Conservation (phyloP, 1,139 yeast genomes). For the Meyerozyma athensensis region DNA sequence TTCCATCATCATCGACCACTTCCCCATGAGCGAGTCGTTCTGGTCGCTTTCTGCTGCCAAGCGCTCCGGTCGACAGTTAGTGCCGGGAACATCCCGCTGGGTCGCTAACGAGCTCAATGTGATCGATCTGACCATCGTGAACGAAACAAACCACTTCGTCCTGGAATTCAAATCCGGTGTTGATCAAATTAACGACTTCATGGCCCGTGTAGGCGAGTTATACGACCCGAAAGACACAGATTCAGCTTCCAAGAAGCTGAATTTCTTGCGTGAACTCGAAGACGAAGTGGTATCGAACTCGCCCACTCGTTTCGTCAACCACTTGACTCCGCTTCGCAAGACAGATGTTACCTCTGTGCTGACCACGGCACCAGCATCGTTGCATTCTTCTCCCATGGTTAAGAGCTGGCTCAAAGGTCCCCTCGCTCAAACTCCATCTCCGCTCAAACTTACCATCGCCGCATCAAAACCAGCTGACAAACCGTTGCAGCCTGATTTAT, state of each 20-base stretch:
- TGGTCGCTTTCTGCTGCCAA: conserved; percentile 36
- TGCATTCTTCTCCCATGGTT: conserved; percentile 3
- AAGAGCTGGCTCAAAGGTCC: not conserved
- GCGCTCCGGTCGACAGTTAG: conserved; percentile 20
- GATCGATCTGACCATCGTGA: conserved; percentile 26
- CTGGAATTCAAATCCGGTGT: conserved; percentile 17
- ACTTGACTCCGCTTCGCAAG: not conserved
- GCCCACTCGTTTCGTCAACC: conserved; percentile 1
- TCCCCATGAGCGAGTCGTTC: conserved; percentile 21
- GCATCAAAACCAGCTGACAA: not conserved
- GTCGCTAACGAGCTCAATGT: conserved; percentile 29
- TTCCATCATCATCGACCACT: too few relatives aligned
- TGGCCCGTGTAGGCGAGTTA: conserved; percentile 14
- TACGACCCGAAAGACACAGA: not conserved
- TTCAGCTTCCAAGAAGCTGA: not conserved
- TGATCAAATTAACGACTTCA: conserved; percentile 19
- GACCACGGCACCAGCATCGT: conserved; percentile 1
- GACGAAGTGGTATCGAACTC: conserved; percentile 1
- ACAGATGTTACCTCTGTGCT: not conserved
- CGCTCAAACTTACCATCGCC: not conserved
- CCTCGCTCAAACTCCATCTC: not conserved
- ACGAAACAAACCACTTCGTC: conserved; percentile 19
- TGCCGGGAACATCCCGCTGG: conserved; percentile 39
- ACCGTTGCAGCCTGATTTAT: not conserved
- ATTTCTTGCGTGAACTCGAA: not conserved